Base-by-base conservation (phyloP, 2,329 filamentous ascomycete genomes). In the Hortaea sp. region DNA sequence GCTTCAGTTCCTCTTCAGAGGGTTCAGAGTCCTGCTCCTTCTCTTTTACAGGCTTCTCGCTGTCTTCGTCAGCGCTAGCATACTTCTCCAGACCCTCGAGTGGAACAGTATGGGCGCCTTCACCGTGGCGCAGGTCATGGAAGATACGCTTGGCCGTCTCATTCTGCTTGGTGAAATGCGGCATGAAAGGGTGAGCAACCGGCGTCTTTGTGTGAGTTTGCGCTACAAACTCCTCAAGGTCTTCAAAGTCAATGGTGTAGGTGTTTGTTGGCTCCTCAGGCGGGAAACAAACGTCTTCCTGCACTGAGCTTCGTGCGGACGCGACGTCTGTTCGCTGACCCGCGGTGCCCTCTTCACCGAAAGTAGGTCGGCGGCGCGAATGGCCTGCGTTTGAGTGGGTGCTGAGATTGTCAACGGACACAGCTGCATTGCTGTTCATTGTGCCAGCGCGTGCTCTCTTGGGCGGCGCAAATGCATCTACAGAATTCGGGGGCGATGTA, bases 381-480 rank as follows among this genome's bases (percentile, higher is more conserved):
- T 78, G 77, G 50, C 85, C 88, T 29, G 74, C 76, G 39, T 80
- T 72, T 4, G 89, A 94, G 52, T 85, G 79, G 29, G 89, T 70
- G 27, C 77, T 73, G 20, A 77, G 70, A 27, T 79, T 72, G 10
- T 77, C 57, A 31, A 78, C 73, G 2, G 77, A 76, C 32, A 35
- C 32, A 31, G 73, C 66, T 11, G 61, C 67, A 54, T 72, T 69
- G 63, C 79, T 83, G 49, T 81, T 87, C 51, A 78, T 63, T 3
- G 81, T 84, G 42, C 78, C 76, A 41, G 79, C 75, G 39, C 89
- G 84, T 62, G 90, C 86, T 49, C 89, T 83, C 43, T 88, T 84
- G 46, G 87, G 86, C 59, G 92, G 86, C 12, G 92, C 92, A 66
- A 98, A 98, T 4, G 92, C 92, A 65, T 97, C 94, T 43, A 98